phyloP scores from a whole-genome alignment of 805 yeast genomes.

The Myxozyma vanderwaltii region DNA sequence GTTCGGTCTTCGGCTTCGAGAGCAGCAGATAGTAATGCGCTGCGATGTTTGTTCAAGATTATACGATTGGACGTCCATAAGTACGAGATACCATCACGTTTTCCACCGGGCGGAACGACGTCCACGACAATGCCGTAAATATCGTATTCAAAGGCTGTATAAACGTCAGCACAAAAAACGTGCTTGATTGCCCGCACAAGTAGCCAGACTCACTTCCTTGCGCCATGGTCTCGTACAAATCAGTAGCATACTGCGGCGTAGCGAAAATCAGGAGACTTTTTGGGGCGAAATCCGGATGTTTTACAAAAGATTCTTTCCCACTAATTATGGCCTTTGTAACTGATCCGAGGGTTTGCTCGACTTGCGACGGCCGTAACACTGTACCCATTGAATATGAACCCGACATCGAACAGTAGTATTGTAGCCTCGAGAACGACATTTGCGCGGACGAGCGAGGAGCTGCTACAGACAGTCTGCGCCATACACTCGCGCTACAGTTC shows the following conservation, averaged over 20 bases:
- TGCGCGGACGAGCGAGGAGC: background rate
- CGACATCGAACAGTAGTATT: background rate
- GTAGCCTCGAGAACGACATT: background rate
- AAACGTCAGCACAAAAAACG: background rate
- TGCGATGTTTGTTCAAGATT: background rate
- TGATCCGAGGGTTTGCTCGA: background rate
- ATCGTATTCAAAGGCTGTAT: slow-evolving; percentile 12
- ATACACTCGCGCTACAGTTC: background rate
- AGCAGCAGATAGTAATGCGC: background rate
- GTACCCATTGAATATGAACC: slow-evolving; percentile 24
- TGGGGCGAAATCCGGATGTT: slow-evolving; percentile 20
- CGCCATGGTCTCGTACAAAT: slow-evolving; percentile 33
- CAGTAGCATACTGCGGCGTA: slow-evolving; percentile 43
- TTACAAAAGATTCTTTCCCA: slow-evolving; percentile 3
- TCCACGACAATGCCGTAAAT: slow-evolving; percentile 28
- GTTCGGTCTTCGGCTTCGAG: background rate
- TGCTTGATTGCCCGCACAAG: too few species aligned
- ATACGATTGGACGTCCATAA: slow-evolving; percentile 28
- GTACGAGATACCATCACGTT: slow-evolving; percentile 31
- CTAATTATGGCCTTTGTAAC: background rate
- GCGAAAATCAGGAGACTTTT: slow-evolving; percentile 39
- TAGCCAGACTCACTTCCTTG: slow-evolving; percentile 16
- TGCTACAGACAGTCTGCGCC: background rate
- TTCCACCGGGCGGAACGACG: slow-evolving; percentile 30
- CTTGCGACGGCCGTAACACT: slow-evolving; percentile 20